phyloP scores from a whole-genome alignment of 164 flowering plant species.

The Paratinospora sagittata region DNA sequence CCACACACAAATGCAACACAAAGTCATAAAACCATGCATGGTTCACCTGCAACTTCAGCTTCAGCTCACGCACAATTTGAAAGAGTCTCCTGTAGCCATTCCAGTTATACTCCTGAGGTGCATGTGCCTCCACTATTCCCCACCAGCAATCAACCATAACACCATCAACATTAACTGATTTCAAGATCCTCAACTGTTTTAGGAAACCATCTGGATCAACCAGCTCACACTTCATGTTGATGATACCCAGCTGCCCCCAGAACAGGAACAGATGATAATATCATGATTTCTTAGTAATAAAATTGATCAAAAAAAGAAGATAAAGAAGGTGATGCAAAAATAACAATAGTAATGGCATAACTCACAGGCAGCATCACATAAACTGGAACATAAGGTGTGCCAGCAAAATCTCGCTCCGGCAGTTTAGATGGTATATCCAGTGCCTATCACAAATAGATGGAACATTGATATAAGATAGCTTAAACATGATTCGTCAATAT shows the following conservation, averaged over 20 bases:
- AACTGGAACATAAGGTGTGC: constrained; percentile 80
- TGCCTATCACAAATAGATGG: constrained; percentile 26
- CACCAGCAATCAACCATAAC: constrained; percentile 96
- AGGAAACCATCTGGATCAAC: constrained; percentile 77
- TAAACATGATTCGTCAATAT: no score
- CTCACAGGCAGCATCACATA: constrained; percentile 96
- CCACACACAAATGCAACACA: background rate
- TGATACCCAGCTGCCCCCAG: constrained; percentile 66
- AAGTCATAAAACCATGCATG: background rate
- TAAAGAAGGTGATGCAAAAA: background rate
- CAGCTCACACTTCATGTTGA: constrained; percentile 77
- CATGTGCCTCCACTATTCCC: constrained; percentile 87
- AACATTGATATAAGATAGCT: background rate
- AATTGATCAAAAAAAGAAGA: background rate
- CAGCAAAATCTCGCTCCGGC: constrained; percentile 78
- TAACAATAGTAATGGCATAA: background rate
- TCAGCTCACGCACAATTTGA: constrained; percentile 71
- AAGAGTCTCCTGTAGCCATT: constrained; percentile 72
- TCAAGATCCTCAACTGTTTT: constrained; percentile 69
- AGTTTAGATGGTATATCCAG: constrained; percentile 36
- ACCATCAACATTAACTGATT: constrained; percentile 77
- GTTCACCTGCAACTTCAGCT: constrained; percentile 77
- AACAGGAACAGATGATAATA: background rate
- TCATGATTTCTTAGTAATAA: background rate
- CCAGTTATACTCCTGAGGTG: constrained; percentile 80